phyloP scores from a whole-genome alignment of 352 stramenopile genomes.

The Globisporangium rhizosaccharum region DNA sequence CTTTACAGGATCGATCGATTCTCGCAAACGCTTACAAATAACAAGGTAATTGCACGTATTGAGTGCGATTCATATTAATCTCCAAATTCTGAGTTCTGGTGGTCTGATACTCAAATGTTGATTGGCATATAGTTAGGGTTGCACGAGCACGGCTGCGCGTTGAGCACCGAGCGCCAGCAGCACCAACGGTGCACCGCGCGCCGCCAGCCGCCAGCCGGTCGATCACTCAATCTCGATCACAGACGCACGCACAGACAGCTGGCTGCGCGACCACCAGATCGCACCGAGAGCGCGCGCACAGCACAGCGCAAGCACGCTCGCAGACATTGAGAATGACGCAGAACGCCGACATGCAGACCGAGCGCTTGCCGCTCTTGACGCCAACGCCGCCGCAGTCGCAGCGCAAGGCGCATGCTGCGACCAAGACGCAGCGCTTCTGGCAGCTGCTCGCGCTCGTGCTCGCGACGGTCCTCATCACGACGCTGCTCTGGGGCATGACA shows the following conservation, averaged over 20 bases:
- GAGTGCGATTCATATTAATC: too few species aligned
- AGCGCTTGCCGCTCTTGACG: slow-evolving; percentile 7
- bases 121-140: too few species aligned
- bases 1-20: too few species aligned
- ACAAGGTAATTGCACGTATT: too few species aligned
- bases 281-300: neutral
- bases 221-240: neutral
- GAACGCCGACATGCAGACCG: neutral
- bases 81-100: too few species aligned
- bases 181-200: too few species aligned
- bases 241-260: neutral
- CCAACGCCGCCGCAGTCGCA: slow-evolving; percentile 2
- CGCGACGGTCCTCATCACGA: slow-evolving; percentile 10
- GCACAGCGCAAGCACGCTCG: neutral
- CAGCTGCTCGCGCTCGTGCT: slow-evolving; percentile 10
- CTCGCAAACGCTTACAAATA: too few species aligned
- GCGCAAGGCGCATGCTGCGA: slow-evolving; percentile 3
- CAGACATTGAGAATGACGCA: neutral
- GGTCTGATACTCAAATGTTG: too few species aligned
- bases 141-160: too few species aligned
- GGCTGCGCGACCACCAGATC: neutral
- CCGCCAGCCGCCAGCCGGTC: neutral
- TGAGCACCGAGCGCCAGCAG: too few species aligned
- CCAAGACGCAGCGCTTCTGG: slow-evolving; percentile 12
- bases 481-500: slow-evolving; percentile 17